These are phyloP conservation scores for Telopea speciosissima DNA, from an alignment of 177 flowering plant species.

Conservation along the genomic window DNA sequence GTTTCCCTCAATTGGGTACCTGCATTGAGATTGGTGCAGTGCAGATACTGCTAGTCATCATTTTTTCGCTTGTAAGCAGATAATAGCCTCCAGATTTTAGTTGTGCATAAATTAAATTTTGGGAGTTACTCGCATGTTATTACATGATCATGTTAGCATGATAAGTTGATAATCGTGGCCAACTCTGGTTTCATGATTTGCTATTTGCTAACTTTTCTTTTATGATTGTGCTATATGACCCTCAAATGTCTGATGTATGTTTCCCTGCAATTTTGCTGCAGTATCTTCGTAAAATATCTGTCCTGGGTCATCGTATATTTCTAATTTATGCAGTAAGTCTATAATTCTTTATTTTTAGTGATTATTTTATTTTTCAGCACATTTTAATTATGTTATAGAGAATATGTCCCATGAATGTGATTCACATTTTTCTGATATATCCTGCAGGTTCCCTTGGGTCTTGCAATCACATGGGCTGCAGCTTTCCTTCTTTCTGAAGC, in stretches of 20 bases:
- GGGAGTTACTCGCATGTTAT: background rate
- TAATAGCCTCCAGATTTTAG: conserved; percentile 2
- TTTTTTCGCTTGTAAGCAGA: conserved; percentile 84
- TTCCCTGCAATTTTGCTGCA: conserved; percentile 32
- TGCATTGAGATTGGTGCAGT: conserved; percentile 92
- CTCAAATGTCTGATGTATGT: conserved; percentile 7
- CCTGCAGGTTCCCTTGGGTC: conserved; percentile 77
- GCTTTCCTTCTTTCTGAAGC: conserved; percentile 90
- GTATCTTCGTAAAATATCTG: conserved; percentile 95
- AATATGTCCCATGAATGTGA: conserved; percentile 2
- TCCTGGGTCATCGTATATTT: conserved; percentile 89
- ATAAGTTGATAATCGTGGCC: background rate
- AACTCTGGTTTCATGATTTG: background rate
- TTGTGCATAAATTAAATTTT: background rate
- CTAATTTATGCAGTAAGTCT: conserved; percentile 82
- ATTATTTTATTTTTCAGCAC: background rate
- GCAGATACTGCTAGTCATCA: conserved; percentile 77
- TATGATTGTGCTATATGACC: background rate
- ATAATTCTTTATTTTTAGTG: background rate
- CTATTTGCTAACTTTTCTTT: background rate
- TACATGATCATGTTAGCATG: background rate
- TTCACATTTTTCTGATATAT: background rate
- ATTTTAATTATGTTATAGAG: background rate
- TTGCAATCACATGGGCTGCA: conserved; percentile 85
- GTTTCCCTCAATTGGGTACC: conserved; percentile 81